Evolutionary conservation across 208 protist species (phyloP), one percentile per base, ranked within the genome.

Genomic region (Trichomonas vaginalis): DNA sequence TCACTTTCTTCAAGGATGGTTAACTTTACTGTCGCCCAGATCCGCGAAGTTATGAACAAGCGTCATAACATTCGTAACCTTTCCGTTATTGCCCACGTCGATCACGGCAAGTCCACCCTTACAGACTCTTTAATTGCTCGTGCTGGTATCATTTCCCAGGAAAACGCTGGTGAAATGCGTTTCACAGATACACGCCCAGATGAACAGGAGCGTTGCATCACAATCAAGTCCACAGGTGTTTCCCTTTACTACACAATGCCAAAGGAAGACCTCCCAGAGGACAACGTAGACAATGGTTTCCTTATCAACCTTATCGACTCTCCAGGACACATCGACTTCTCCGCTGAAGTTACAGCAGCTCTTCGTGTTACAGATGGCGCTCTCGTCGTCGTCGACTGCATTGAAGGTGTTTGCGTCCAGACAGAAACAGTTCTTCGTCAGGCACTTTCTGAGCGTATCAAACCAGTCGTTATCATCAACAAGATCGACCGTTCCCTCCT

Each of bases 341-440:
- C 98, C 32, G 99, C 98, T 96, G 99, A 99, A 97, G 99, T 99
- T 95, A 99, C 99, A 90, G 99, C 99, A 83, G 99, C 99, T 51
- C 98, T 99, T 49, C 98, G 99, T 98, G 99, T 99, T 96, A 99
- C 99, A 95, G 99, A 99, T 97, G 99, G 99, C 97, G 99, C 99
- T 88, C 97, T 99, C 17, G 99, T 99, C 90, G 99, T 99, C 96
- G 98, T 99, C 80, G 99, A 99, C 96, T 99, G 98, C 96, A 98
- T 99, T 96, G 98, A 99, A 97, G 99, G 99, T 97, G 99, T 99
- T 95, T 99, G 98, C 97, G 99, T 99, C 47, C 99, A 99, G 98
- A 99, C 99, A 90, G 99, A 99, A 97, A 99, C 99, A 96, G 99
- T 99, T 96, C 98, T 99, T 42, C 97, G 98, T 95, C 98, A 99